A percentile compares a stretch with the other conserved stretches of the same genome.
Conservation (phyloP, 306 rosid species). For the Malus domestica region ASM211411v1 NC_041798.1:34549001-34549500, state of each 20-base stretch:
- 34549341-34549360: constrained; percentile 5
- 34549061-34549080: not conserved
- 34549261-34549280: not conserved
- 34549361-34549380: not conserved
- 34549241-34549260: constrained; percentile 6
- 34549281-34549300: not conserved
- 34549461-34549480: not conserved
- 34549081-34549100: constrained; percentile 4
- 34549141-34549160: not conserved
- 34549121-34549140: not conserved
- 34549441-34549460: not conserved
- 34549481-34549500: not conserved
- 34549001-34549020: no score
- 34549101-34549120: constrained; percentile 10
- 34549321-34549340: not conserved
- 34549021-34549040: no score
- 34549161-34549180: constrained; percentile 3
- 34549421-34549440: not conserved
- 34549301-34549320: not conserved
- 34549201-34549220: not conserved
- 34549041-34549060: no score
- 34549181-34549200: not conserved
- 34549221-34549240: constrained; percentile 3
- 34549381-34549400: not conserved
- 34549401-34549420: not conserved